Conservation (phyloP, 148 eudicot genomes). For the Chenopodium quinoa region DNA sequence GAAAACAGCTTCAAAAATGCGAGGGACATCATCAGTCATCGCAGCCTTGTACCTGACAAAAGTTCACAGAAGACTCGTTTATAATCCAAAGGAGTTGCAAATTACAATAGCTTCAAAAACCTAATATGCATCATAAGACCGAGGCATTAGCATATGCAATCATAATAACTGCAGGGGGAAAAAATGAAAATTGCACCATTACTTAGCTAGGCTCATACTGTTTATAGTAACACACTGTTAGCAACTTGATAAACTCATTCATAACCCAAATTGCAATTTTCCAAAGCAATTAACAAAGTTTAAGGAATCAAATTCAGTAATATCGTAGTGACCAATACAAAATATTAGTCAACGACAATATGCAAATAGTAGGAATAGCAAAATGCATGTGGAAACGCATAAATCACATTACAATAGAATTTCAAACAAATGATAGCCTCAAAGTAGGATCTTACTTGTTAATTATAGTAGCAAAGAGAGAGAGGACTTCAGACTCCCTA, state of each 20-base stretch:
- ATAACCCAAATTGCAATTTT: neutral
- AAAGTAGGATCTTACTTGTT: slow-evolving; percentile 60
- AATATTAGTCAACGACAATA: neutral
- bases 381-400: neutral
- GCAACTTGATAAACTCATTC: neutral
- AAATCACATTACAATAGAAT: neutral
- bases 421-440: too few relatives aligned
- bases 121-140: neutral
- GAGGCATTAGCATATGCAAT: neutral
- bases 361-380: neutral
- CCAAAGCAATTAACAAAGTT: neutral
- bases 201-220: neutral
- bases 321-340: neutral
- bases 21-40: slow-evolving; percentile 91
- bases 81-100: neutral
- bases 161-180: neutral
- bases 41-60: slow-evolving; percentile 70
- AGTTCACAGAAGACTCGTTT: neutral
- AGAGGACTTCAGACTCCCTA: slow-evolving; percentile 95
- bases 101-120: neutral
- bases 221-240: neutral
- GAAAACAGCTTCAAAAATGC: slow-evolving; percentile 92
- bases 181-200: neutral
- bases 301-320: neutral
- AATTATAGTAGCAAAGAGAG: slow-evolving; percentile 93